These are phyloP conservation scores for Lignosus rhinocerotis DNA, from an alignment of 1,284 basidiomycete genomes.

Conservation along the genomic window DNA sequence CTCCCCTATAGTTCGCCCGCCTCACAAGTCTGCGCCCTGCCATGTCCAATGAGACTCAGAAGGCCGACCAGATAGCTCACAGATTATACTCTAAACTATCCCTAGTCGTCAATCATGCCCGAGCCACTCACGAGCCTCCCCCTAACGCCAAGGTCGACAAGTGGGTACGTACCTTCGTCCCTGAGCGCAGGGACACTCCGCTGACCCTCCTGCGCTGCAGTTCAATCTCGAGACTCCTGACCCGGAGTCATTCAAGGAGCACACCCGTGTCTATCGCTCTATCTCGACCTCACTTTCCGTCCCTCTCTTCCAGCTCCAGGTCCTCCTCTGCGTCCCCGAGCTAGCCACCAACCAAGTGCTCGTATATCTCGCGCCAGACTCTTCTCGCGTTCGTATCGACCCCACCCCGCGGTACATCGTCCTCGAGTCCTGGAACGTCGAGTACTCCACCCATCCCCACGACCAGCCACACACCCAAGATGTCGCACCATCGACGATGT, in stretches of 20 bases:
- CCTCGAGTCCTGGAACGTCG: slow-evolving; percentile 71
- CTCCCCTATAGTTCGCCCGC: slow-evolving; percentile 29
- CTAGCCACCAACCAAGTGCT: slow-evolving; percentile 68
- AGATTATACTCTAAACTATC: slow-evolving; percentile 78
- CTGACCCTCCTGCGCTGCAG: slow-evolving; percentile 36
- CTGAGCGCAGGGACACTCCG: background rate
- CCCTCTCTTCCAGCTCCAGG: slow-evolving; percentile 63
- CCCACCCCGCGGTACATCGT: slow-evolving; percentile 67
- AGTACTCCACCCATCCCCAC: slow-evolving; percentile 42
- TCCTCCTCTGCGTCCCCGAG: slow-evolving; percentile 69
- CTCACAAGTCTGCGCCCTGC: slow-evolving; percentile 29
- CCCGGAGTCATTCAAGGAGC: slow-evolving; percentile 63
- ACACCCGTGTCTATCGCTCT: slow-evolving; percentile 60
- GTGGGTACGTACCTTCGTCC: slow-evolving; percentile 57
- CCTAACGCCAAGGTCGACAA: slow-evolving; percentile 61
- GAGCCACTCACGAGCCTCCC: slow-evolving; percentile 51
- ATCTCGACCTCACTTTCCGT: slow-evolving; percentile 49
- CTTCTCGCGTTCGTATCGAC: slow-evolving; percentile 61
- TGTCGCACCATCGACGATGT: slow-evolving; percentile 70
- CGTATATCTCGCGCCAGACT: slow-evolving; percentile 58
- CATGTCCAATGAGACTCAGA: slow-evolving; percentile 59
- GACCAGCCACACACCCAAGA: slow-evolving; percentile 42
- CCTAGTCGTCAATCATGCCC: slow-evolving; percentile 68
- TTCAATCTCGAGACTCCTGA: slow-evolving; percentile 80
- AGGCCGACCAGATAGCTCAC: slow-evolving; percentile 81